phyloP scores from a whole-genome alignment of 1,139 yeast genomes.

The Protomyces gravidus region DNA sequence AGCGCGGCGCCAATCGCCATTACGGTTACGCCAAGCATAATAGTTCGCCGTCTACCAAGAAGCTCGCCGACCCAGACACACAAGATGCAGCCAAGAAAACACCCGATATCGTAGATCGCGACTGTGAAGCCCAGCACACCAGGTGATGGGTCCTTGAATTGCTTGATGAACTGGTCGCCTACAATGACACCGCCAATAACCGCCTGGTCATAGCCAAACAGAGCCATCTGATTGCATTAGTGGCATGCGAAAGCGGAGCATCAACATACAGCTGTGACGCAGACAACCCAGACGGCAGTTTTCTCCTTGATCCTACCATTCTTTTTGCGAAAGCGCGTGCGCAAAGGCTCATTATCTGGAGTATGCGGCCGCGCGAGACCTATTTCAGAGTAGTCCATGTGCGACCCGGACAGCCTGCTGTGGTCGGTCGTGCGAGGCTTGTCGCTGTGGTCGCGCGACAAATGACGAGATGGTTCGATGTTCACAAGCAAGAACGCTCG shows the following conservation, averaged over 20 bases:
- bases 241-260: too few relatives aligned
- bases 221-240: constrained; percentile 2
- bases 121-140: constrained; percentile 29
- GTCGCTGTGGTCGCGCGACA: too few relatives aligned
- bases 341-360: constrained; percentile 12
- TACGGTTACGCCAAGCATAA: constrained; percentile 47
- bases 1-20: constrained; percentile 50
- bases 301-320: constrained; percentile 23
- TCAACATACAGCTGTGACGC: constrained; percentile 7
- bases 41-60: constrained; percentile 50
- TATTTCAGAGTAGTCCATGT: constrained; percentile 21
- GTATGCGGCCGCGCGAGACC: constrained; percentile 14
- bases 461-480: too few relatives aligned
- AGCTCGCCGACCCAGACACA: constrained; percentile 50
- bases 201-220: constrained; percentile 36
- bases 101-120: constrained; percentile 41
- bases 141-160: constrained; percentile 34
- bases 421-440: too few relatives aligned
- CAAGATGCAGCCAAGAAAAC: constrained; percentile 52
- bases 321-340: constrained; percentile 20
- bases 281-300: constrained; percentile 17
- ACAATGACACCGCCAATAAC: constrained; percentile 36
- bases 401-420: too few relatives aligned
- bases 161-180: constrained; percentile 34
- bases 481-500: too few relatives aligned